A percentile compares a stretch with the other conserved stretches of the same genome.
Conservation (phyloP, 1,139 yeast species). For the Debaryomycetaceae sp. region DNA sequence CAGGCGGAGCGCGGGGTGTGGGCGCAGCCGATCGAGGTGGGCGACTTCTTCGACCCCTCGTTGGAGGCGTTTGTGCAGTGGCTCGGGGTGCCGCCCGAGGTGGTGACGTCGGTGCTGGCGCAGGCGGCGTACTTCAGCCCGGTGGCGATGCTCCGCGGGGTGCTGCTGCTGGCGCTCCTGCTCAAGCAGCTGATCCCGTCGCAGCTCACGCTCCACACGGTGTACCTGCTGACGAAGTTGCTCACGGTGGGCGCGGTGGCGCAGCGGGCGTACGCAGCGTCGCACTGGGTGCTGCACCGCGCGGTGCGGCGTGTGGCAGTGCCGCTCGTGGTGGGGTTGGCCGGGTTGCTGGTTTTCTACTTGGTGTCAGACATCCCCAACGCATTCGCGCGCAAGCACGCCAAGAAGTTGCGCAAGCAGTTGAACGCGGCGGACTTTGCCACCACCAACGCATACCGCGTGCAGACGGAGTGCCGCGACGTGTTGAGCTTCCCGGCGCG, state of each 20-base stretch:
- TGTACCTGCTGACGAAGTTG: slow-evolving; percentile 42
- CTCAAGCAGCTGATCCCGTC: slow-evolving; percentile 34
- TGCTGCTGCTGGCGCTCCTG: slow-evolving; percentile 29
- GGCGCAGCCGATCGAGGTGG: slow-evolving; percentile 54
- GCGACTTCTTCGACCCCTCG: slow-evolving; percentile 78
- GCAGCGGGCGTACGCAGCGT: slow-evolving; percentile 26
- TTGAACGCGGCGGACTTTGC: slow-evolving; percentile 69
- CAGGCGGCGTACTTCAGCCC: slow-evolving; percentile 33
- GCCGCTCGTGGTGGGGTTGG: slow-evolving; percentile 49
- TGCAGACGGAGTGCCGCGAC: slow-evolving; percentile 76
- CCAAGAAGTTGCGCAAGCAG: slow-evolving; percentile 62
- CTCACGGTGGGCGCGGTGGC: slow-evolving; percentile 41
- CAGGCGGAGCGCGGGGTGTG: too few relatives aligned
- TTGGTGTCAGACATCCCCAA: slow-evolving; percentile 77
- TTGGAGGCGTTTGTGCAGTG: slow-evolving; percentile 50
- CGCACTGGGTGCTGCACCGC: slow-evolving; percentile 25
- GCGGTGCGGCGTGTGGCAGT: slow-evolving; percentile 32
- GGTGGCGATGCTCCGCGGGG: slow-evolving; percentile 24
- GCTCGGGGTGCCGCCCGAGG: slow-evolving; percentile 37
- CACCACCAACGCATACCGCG: slow-evolving; percentile 70
- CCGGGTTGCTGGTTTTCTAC: slow-evolving; percentile 61
- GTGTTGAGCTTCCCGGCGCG: slow-evolving; percentile 80
- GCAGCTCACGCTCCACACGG: slow-evolving; percentile 38
- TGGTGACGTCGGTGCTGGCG: slow-evolving; percentile 18
- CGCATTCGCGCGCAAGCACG: slow-evolving; percentile 82